A percentile compares a stretch with the other conserved stretches of the same genome.
Evolutionary conservation across 306 rosid species (phyloP).

Genomic region (cucumber (Cucumis sativus)): Cucumber_9930_V3 NC_026659.2:1336001-1336500

Average conservation of each 20-base stretch:
- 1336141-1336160: constrained; percentile 70
- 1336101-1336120: constrained; percentile 76
- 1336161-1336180: constrained; percentile 55
- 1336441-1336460: constrained; percentile 32
- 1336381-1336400: constrained; percentile 60
- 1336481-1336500: constrained; percentile 41
- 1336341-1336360: constrained; percentile 56
- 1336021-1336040: constrained; percentile 69
- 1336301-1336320: constrained; percentile 71
- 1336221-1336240: constrained; percentile 69
- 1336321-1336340: constrained; percentile 67
- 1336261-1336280: constrained; percentile 88
- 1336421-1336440: constrained; percentile 41
- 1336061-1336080: constrained; percentile 62
- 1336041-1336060: constrained; percentile 56
- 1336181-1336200: constrained; percentile 79
- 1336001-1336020: background rate
- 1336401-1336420: constrained; percentile 24
- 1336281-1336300: constrained; percentile 85
- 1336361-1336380: constrained; percentile 73
- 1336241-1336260: constrained; percentile 90
- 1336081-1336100: constrained; percentile 66
- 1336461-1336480: constrained; percentile 40
- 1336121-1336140: constrained; percentile 74
- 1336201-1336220: constrained; percentile 64